Conservation (phyloP, 2,329 filamentous ascomycete species). For the Neopestalotiopsis clavispora region DNA sequence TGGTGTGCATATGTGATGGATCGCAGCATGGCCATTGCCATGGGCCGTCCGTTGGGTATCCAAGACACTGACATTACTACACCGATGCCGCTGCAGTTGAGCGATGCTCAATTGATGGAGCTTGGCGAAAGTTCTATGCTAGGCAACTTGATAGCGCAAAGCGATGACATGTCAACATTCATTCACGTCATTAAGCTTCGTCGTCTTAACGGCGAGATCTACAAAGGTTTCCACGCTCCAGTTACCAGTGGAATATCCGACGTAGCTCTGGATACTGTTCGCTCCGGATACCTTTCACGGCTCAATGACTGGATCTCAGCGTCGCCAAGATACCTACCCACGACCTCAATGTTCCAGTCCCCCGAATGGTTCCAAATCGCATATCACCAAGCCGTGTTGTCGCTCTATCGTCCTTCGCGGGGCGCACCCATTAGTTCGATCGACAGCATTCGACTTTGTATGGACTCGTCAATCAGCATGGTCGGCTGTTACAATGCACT, state of each 20-base stretch:
- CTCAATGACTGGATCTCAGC: neutral
- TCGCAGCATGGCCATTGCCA: conserved; percentile 31
- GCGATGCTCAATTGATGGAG: neutral
- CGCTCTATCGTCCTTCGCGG: neutral
- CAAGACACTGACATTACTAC: conserved; percentile 30
- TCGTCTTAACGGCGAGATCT: neutral
- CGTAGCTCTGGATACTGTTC: neutral
- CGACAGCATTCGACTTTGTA: conserved; percentile 21
- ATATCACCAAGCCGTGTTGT: neutral
- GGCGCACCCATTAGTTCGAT: conserved; percentile 14
- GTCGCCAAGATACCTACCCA: neutral
- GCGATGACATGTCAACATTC: neutral
- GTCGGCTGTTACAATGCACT: conserved; percentile 26
- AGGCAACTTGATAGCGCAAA: neutral
- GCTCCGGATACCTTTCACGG: neutral
- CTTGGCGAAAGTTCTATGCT: neutral
- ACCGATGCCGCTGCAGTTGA: conserved; percentile 18
- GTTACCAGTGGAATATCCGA: neutral
- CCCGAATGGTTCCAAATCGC: neutral
- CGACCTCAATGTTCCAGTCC: neutral
- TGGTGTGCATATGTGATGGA: conserved; percentile 35
- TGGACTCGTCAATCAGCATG: conserved; percentile 24
- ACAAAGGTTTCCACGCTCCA: neutral
- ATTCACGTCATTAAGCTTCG: neutral
- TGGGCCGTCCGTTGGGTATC: conserved; percentile 30